Percentiles rank a stretch among this genome's conserved stretches.
phyloP scores from a whole-genome alignment of 2,329 filamentous ascomycete genomes.

The Talaromyces funiculosus region DNA sequence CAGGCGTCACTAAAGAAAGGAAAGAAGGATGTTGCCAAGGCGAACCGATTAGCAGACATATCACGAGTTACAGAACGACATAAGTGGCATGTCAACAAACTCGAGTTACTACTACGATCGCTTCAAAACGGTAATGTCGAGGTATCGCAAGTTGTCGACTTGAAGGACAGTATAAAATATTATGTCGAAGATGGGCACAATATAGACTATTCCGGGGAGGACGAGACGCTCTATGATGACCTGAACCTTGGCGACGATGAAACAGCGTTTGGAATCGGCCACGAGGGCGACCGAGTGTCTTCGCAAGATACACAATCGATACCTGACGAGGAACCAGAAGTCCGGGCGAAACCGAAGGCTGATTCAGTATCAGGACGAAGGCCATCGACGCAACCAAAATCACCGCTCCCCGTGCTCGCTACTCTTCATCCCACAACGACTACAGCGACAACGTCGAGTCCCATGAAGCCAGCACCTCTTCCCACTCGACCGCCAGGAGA shows the following conservation, averaged over 20 bases:
- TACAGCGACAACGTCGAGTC: slow-evolving; percentile 46
- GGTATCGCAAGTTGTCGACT: slow-evolving; percentile 73
- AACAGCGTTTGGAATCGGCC: slow-evolving; percentile 72
- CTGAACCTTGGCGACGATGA: slow-evolving; percentile 90
- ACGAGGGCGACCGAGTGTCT: slow-evolving; percentile 80
- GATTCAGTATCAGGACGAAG: slow-evolving; percentile 60
- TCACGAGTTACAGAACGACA: slow-evolving; percentile 80
- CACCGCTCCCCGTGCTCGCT: slow-evolving; percentile 84
- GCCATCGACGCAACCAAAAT: slow-evolving; percentile 87
- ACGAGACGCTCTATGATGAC: slow-evolving; percentile 93
- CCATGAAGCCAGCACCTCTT: slow-evolving; percentile 89
- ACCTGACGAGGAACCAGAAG: slow-evolving; percentile 70
- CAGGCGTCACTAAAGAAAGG: slow-evolving; percentile 90
- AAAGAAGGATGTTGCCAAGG: slow-evolving; percentile 77
- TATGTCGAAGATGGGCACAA: slow-evolving; percentile 89
- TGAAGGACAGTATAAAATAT: slow-evolving; percentile 90
- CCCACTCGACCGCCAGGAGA: slow-evolving; percentile 82
- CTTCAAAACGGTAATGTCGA: slow-evolving; percentile 92
- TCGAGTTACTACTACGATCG: slow-evolving; percentile 83
- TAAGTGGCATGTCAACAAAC: slow-evolving; percentile 91
- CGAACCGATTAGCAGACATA: slow-evolving; percentile 81
- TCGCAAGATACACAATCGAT: slow-evolving; percentile 92
- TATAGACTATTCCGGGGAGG: slow-evolving; percentile 78
- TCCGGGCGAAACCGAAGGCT: slow-evolving; percentile 52
- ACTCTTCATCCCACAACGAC: slow-evolving; percentile 66